A percentile compares a stretch with the other conserved stretches of the same genome.
phyloP scores from a whole-genome alignment of 2,329 filamentous ascomycete genomes.

The Phialophora tarda region DNA sequence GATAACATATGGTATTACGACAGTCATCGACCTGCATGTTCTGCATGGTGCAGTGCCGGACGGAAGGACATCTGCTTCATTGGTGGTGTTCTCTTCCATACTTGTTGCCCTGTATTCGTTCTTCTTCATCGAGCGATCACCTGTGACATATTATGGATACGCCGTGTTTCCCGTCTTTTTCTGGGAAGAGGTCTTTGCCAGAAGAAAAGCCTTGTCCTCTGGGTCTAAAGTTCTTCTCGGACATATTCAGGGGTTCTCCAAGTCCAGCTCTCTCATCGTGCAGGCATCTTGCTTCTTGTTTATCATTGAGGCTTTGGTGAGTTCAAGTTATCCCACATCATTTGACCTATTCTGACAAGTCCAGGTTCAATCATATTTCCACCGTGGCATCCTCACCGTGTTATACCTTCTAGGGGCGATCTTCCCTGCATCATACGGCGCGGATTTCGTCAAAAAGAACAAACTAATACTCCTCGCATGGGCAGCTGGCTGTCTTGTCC shows the following conservation, averaged over 20 bases:
- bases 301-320: constrained; percentile 77
- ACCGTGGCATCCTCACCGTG: constrained; percentile 82
- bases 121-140: constrained; percentile 78
- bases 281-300: constrained; percentile 72
- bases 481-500: constrained; percentile 75
- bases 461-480: constrained; percentile 69
- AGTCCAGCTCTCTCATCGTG: constrained; percentile 64
- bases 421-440: constrained; percentile 79
- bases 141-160: constrained; percentile 86
- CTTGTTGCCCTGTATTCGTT: constrained; percentile 78
- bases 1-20: constrained; percentile 90
- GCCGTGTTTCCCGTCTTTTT: constrained; percentile 91
- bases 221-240: constrained; percentile 73
- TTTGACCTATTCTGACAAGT: constrained; percentile 24
- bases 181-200: constrained; percentile 93
- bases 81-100: constrained; percentile 73
- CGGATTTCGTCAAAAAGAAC: constrained; percentile 72
- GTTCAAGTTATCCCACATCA: background rate
- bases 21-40: constrained; percentile 86
- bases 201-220: constrained; percentile 69
- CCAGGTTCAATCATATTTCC: constrained; percentile 88
- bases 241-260: constrained; percentile 66
- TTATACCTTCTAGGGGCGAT: constrained; percentile 76
- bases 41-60: constrained; percentile 71
- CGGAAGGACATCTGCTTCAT: constrained; percentile 65